These are phyloP conservation scores for Alternaria dauci DNA, from an alignment of 2,329 filamentous ascomycete species.

Conservation along the genomic window DNA sequence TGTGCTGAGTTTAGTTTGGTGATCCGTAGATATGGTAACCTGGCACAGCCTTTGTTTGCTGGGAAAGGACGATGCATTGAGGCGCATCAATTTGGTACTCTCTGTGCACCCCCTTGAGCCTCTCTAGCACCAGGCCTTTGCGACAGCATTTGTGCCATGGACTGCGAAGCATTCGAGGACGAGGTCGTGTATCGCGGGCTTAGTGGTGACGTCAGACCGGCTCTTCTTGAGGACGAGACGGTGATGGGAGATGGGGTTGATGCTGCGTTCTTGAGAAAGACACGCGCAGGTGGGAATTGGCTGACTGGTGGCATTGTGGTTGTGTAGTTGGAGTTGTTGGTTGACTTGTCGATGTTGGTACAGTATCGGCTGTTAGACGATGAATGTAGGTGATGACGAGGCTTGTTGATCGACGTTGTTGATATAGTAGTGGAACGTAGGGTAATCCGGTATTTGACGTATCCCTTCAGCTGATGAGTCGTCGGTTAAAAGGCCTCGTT, in stretches of 20 bases:
- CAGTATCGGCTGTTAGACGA: background rate
- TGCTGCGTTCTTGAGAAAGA: slow-evolving; percentile 37
- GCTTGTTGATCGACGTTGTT: background rate
- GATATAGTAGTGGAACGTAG: background rate
- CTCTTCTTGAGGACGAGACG: slow-evolving; percentile 10
- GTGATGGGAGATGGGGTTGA: slow-evolving; percentile 15
- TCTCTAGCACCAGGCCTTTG: slow-evolving; percentile 29
- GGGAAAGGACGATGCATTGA: background rate
- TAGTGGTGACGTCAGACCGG: slow-evolving; percentile 19
- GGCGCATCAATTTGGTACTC: slow-evolving; percentile 10
- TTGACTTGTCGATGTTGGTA: background rate
- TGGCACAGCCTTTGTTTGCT: background rate
- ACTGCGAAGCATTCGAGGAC: slow-evolving; percentile 35
- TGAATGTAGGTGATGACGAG: background rate
- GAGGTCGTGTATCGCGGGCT: slow-evolving; percentile 29
- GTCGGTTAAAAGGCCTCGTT: background rate
- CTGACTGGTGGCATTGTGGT: slow-evolving; percentile 42
- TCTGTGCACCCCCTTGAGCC: background rate
- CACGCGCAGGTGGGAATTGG: slow-evolving; percentile 44
- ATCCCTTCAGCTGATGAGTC: background rate
- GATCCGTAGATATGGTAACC: background rate
- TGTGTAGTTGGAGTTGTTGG: background rate
- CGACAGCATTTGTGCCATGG: slow-evolving; percentile 34
- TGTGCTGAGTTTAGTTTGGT: background rate
- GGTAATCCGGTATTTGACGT: background rate